Conservation (phyloP, 805 yeast genomes). For the Pichia sporocuriosa region DNA sequence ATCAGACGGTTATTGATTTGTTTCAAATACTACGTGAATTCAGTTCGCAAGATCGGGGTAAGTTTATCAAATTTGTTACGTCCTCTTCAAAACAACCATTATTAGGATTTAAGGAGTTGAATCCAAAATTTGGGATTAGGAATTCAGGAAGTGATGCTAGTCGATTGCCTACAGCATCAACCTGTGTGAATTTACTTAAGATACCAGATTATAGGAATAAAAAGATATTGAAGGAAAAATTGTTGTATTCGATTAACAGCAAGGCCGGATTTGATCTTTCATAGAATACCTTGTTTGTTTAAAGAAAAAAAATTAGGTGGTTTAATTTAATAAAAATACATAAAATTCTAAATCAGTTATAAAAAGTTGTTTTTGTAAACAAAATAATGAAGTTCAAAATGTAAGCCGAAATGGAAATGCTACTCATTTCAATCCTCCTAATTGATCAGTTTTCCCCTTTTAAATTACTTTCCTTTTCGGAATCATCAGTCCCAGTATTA, state of each 20-base stretch:
- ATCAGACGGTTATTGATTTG: slow-evolving; percentile 54
- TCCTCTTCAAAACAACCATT: slow-evolving; percentile 90
- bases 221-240: slow-evolving; percentile 48
- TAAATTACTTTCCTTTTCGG: neutral
- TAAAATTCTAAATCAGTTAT: too few relatives aligned
- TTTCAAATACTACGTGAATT: slow-evolving; percentile 76
- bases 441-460: neutral
- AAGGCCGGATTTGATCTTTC: slow-evolving; percentile 87
- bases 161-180: slow-evolving; percentile 84
- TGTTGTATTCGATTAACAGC: slow-evolving; percentile 71
- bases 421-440: too few relatives aligned
- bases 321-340: too few relatives aligned
- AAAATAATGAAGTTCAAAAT: too few relatives aligned
- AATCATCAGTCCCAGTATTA: neutral
- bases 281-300: too few relatives aligned
- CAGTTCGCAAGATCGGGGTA: slow-evolving; percentile 51
- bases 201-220: slow-evolving; percentile 76
- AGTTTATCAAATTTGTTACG: slow-evolving; percentile 80
- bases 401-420: too few relatives aligned
- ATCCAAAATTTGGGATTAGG: slow-evolving; percentile 76
- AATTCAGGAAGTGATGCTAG: slow-evolving; percentile 49
- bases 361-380: too few relatives aligned
- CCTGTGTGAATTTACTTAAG: slow-evolving; percentile 84
- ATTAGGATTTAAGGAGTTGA: slow-evolving; percentile 68
- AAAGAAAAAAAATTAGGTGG: too few relatives aligned